These are phyloP conservation scores for Trichoderma pleuroti DNA, from an alignment of 2,329 filamentous ascomycete species.

Conservation along the genomic window DNA sequence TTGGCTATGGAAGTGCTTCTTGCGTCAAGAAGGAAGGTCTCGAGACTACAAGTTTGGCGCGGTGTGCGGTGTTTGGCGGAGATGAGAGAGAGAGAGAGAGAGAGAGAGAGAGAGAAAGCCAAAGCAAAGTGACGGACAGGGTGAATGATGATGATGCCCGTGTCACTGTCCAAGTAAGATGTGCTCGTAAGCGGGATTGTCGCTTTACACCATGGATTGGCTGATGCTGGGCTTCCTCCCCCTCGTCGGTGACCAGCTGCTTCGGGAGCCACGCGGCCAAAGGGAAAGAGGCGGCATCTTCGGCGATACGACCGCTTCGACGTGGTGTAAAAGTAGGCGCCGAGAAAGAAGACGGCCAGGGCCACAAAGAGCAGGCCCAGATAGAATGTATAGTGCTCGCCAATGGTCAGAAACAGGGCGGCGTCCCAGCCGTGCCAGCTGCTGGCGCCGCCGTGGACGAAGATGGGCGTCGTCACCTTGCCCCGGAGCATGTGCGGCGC, in stretches of 20 bases:
- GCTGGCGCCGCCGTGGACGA: constrained; percentile 26
- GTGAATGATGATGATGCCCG: neutral
- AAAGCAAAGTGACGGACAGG: neutral
- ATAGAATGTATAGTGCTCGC: constrained; percentile 23
- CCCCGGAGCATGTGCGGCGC: constrained; percentile 27
- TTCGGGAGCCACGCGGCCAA: constrained; percentile 13
- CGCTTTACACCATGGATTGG: constrained; percentile 3
- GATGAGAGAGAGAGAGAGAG: no score
- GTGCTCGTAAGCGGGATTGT: neutral
- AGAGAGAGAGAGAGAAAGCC: neutral
- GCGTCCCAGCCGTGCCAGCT: constrained; percentile 29
- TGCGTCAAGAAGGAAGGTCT: no score
- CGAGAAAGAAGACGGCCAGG: neutral
- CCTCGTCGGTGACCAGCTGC: constrained; percentile 17
- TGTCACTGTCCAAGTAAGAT: neutral
- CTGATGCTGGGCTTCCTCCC: constrained; percentile 18
- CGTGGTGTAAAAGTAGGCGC: constrained; percentile 8
- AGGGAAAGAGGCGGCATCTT: constrained; percentile 14
- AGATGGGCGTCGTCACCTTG: constrained; percentile 25
- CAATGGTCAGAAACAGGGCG: constrained; percentile 23
- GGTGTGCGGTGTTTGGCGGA: no score
- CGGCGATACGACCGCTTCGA: constrained; percentile 13
- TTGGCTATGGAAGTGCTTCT: no score
- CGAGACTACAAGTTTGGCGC: no score
- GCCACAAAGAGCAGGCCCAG: constrained; percentile 16